phyloP scores from a whole-genome alignment of 352 stramenopile species.

The Pythium chondricola region DNA sequence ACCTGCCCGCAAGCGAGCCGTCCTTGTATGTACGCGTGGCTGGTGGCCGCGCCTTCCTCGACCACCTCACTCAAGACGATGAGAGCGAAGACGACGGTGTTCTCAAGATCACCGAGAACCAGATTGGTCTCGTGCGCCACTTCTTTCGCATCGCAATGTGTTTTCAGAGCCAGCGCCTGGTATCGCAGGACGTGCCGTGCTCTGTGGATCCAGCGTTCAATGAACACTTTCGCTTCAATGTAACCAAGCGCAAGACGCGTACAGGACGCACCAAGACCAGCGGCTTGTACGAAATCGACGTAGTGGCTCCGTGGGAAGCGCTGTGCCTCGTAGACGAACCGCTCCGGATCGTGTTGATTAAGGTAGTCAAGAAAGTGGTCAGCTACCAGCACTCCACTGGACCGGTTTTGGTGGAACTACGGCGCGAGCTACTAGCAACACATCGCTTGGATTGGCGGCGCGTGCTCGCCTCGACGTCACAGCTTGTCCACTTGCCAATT shows the following conservation, averaged over 20 bases:
- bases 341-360: conserved; percentile 53
- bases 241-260: conserved; percentile 31
- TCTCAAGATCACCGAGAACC: conserved; percentile 8
- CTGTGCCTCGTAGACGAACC: conserved; percentile 61
- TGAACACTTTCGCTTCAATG: conserved; percentile 52
- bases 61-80: conserved; percentile 41
- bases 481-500: conserved; percentile 66
- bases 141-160: conserved; percentile 50
- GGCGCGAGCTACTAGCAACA: conserved; percentile 52
- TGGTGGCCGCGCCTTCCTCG: conserved; percentile 64
- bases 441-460: conserved; percentile 75
- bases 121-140: conserved; percentile 33
- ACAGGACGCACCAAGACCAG: conserved; percentile 17
- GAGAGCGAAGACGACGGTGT: conserved; percentile 13
- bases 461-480: conserved; percentile 58
- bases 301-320: conserved; percentile 56
- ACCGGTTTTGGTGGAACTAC: conserved; percentile 36
- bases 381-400: conserved; percentile 14
- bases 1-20: conserved; percentile 1
- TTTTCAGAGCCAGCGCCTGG: conserved; percentile 54
- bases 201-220: conserved; percentile 64
- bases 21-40: conserved; percentile 48
- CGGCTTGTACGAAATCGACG: conserved; percentile 42
- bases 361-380: conserved; percentile 47
- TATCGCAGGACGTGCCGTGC: conserved; percentile 36